Base-by-base conservation (phyloP, 2,329 filamentous ascomycete species). In the Penicillium sp. region DNA sequence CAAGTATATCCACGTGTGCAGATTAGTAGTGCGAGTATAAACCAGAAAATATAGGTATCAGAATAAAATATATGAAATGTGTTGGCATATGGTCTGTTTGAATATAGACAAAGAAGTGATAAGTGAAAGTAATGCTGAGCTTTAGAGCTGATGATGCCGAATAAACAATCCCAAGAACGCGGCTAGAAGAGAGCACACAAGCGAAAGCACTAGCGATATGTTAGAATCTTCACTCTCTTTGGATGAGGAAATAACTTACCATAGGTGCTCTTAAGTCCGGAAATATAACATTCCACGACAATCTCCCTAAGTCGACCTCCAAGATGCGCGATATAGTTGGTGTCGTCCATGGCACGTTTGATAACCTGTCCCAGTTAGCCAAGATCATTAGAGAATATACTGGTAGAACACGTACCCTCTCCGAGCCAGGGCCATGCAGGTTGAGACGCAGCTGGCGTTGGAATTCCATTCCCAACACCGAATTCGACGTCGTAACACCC, bases 401-500 rank as follows among this genome's bases (percentile, higher is more conserved):
- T 7, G 31, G 2, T 33, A 33, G 5, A 2, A 16, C 4, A 21
- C 48, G 13, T 33, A 63, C 64, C 69, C 55, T 68, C 27, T 66
- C 62, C 48, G 57, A 60, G 26, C 64, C 62, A 49, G 64, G 53
- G 26, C 70, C 69, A 5, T 67, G 57, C 48, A 81, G 50, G 52
- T 69, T 66, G 0, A 56, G 52, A 10, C 66, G 55, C 11, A 80
- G 58, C 29, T 72, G 68, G 13, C 59, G 52, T 43, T 70, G 64
- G 26, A 80, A 73, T 8, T 69, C 69, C 14, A 63, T 58, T 2
- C 74, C 73, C 29, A 78, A 69, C 3, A 76, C 70, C 0, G 75
- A 70, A 33, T 75, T 74, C 0, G 70, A 73, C 4, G 63, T 63
- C 8, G 76, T 78, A 0, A 77, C 67, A 16, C 76, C 77, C 0